These are phyloP conservation scores for Cyberlindnera misumaiensis DNA, from an alignment of 805 yeast species.

Conservation along the genomic window DNA sequence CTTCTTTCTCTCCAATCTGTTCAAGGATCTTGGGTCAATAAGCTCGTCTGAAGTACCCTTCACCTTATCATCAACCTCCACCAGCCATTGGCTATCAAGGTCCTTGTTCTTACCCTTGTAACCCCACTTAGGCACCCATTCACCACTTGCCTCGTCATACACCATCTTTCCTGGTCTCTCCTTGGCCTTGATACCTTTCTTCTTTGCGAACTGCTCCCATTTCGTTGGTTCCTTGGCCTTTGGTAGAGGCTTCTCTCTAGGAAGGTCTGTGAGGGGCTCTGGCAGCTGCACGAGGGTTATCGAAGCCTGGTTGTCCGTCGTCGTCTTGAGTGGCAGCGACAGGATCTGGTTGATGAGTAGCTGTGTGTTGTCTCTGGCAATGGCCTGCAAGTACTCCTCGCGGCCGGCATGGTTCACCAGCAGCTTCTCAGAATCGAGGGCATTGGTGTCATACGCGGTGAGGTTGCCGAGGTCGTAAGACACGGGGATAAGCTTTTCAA, in stretches of 20 bases:
- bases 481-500: constrained; percentile 87
- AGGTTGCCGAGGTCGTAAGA: constrained; percentile 85
- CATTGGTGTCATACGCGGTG: constrained; percentile 85
- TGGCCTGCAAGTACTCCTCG: constrained; percentile 55
- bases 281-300: constrained; percentile 84
- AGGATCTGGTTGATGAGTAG: constrained; percentile 83
- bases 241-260: constrained; percentile 93
- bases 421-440: constrained; percentile 59
- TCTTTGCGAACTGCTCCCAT: constrained; percentile 96
- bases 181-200: constrained; percentile 89
- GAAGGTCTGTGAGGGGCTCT: constrained; percentile 70
- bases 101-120: constrained; percentile 88
- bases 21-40: constrained; percentile 80
- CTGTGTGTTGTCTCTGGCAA: constrained; percentile 90
- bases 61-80: constrained; percentile 79
- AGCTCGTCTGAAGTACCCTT: constrained; percentile 55
- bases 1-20: constrained; percentile 76
- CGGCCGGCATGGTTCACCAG: constrained; percentile 44
- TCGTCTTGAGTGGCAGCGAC: constrained; percentile 81
- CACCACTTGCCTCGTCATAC: constrained; percentile 81
- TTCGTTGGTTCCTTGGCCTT: constrained; percentile 87
- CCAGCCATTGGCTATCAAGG: constrained; percentile 88
- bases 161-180: constrained; percentile 85
- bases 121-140: constrained; percentile 99
- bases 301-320: constrained; percentile 54